These are phyloP conservation scores for Melastoma candidum DNA, from an alignment of 441 rosid genomes.

Conservation along the genomic window DNA sequence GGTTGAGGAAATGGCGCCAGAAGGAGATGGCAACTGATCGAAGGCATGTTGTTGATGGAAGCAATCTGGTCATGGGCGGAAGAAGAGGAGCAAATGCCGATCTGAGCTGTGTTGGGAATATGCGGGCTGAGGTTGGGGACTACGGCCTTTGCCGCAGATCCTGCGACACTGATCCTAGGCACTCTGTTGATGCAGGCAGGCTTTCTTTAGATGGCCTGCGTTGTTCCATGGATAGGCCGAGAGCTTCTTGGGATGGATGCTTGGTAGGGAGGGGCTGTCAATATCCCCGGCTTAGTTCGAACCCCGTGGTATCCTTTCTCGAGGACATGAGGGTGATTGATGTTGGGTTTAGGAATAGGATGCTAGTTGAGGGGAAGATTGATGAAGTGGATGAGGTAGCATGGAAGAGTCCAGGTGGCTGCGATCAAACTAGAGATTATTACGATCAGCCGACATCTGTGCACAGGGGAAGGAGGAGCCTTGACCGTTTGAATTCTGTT, in stretches of 20 bases:
- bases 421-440: constrained; percentile 40
- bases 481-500: constrained; percentile 27
- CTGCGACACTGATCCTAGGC: constrained; percentile 43
- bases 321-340: constrained; percentile 18
- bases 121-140: constrained; percentile 22
- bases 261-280: constrained; percentile 32
- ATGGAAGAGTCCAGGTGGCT: constrained; percentile 42
- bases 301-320: constrained; percentile 28
- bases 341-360: constrained; percentile 12
- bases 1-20: constrained; percentile 32
- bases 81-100: constrained; percentile 9
- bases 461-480: constrained; percentile 34
- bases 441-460: constrained; percentile 23
- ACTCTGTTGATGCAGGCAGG: constrained; percentile 34
- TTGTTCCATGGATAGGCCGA: constrained; percentile 50
- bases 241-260: constrained; percentile 62
- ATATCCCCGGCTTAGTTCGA: constrained; percentile 12
- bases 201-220: constrained; percentile 27
- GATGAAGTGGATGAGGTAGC: constrained; percentile 7
- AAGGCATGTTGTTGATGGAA: too few species aligned
- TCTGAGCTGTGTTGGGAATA: constrained; percentile 16
- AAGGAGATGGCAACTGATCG: constrained; percentile 7
- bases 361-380: constrained; percentile 14
- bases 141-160: constrained; percentile 39
- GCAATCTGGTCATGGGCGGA: constrained; percentile 1